Evolutionary conservation across 2,329 filamentous ascomycete species (phyloP).

Genomic region (Sarocladium strictum): DNA sequence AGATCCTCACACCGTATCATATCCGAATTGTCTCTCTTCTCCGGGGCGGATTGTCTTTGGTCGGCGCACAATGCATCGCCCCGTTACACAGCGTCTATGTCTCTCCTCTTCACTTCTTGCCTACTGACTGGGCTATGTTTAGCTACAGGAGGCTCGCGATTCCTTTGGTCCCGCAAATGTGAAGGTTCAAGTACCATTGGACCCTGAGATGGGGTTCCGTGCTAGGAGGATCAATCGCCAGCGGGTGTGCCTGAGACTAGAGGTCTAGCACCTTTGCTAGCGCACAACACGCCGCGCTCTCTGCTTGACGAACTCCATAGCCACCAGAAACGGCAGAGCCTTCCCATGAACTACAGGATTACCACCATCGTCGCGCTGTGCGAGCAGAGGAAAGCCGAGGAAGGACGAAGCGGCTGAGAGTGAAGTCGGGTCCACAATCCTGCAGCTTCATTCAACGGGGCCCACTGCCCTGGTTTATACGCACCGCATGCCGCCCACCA

Average conservation of each 20-base stretch:
- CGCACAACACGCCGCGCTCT: not conserved
- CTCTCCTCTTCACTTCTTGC: not conserved
- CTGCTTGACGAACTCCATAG: not conserved
- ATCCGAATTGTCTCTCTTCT: not conserved
- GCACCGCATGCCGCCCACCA: not conserved
- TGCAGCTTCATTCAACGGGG: not conserved
- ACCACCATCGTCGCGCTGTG: not conserved
- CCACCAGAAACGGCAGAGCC: no score
- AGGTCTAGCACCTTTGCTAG: not conserved
- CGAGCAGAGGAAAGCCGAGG: not conserved
- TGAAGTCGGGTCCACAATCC: not conserved
- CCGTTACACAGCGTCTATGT: not conserved
- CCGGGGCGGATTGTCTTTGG: not conserved
- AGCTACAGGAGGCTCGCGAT: not conserved
- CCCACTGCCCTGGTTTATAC: not conserved
- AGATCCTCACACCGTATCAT: not conserved
- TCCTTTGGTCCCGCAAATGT: not conserved
- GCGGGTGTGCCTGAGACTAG: constrained; percentile 2
- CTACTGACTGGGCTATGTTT: not conserved
- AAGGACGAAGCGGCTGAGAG: not conserved
- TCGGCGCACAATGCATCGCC: not conserved
- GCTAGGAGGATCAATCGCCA: not conserved
- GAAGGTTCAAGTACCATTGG: not conserved
- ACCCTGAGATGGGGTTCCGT: not conserved
- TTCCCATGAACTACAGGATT: no score